Evolutionary conservation across 768 basidiomycete species (phyloP).

Genomic region (Cystobasidium onofrii): DNA sequence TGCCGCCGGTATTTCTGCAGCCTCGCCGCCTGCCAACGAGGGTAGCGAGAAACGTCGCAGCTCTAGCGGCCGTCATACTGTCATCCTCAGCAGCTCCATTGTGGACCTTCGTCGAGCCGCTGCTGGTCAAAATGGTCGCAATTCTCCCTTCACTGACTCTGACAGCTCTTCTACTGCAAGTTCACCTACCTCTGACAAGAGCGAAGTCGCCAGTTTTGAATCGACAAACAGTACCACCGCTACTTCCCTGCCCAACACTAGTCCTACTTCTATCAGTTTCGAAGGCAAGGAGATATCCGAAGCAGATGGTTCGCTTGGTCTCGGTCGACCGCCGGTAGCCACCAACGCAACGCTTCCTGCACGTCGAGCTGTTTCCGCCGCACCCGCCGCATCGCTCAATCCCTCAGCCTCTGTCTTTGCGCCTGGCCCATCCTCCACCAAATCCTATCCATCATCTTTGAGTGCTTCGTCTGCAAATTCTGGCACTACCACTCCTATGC

Average conservation of each 20-base stretch:
- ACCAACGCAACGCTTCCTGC: neutral
- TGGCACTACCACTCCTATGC: neutral
- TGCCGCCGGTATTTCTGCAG: neutral
- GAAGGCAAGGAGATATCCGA: neutral
- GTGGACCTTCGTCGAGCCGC: neutral
- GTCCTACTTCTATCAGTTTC: constrained; percentile 10
- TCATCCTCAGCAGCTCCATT: constrained; percentile 21
- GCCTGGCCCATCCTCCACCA: neutral
- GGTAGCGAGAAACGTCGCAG: neutral
- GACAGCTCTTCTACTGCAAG: neutral
- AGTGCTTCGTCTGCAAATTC: neutral
- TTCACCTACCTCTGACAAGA: constrained; percentile 24
- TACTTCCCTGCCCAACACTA: neutral
- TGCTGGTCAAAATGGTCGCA: neutral
- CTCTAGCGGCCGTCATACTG: constrained; percentile 4
- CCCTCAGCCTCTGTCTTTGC: constrained; percentile 12
- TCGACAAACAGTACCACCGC: neutral
- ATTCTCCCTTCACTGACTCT: constrained; percentile 8
- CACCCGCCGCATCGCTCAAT: neutral
- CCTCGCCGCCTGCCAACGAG: neutral
- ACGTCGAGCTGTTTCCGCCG: neutral
- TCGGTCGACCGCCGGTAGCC: neutral
- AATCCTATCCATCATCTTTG: neutral
- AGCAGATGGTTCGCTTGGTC: neutral
- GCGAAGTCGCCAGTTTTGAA: constrained; percentile 23